Conservation (phyloP, 169 alveolate species). For the Babesia gibsoni region DNA sequence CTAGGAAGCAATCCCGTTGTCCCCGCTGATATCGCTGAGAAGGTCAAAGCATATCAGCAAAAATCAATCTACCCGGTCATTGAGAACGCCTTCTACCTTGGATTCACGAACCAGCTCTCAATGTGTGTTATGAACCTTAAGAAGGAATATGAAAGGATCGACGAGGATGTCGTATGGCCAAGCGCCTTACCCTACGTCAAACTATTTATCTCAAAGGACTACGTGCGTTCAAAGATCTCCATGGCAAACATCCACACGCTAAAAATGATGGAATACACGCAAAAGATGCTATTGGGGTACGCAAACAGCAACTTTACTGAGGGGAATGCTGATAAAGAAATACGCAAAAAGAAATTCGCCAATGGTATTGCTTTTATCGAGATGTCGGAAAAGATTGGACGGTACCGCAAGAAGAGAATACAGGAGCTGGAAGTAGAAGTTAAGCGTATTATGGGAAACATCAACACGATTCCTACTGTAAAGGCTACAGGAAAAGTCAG, state of each 20-base stretch:
- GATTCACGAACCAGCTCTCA: constrained; percentile 16
- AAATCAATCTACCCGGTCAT: constrained; percentile 4
- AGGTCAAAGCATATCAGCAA: constrained; percentile 16
- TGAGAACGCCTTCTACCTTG: constrained; percentile 18
- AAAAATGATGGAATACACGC: constrained; percentile 28
- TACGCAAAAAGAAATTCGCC: constrained; percentile 24
- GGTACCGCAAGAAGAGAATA: constrained; percentile 26
- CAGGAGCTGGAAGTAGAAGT: constrained; percentile 18
- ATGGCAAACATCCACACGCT: constrained; percentile 26
- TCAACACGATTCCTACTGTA: constrained; percentile 41
- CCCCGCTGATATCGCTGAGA: constrained; percentile 14
- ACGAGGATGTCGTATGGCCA: constrained; percentile 43
- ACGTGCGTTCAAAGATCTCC: constrained; percentile 33
- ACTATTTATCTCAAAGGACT: constrained; percentile 39
- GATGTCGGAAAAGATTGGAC: constrained; percentile 29
- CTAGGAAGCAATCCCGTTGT: constrained; percentile 14
- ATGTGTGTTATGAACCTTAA: constrained; percentile 6
- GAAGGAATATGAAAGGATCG: constrained; percentile 16
- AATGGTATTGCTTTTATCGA: constrained; percentile 38
- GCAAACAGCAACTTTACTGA: constrained; percentile 30
- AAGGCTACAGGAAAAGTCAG: constrained; percentile 46
- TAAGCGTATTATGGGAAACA: constrained; percentile 34
- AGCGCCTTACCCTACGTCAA: constrained; percentile 1
- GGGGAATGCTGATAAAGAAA: neutral
- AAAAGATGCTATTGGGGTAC: constrained; percentile 29